phyloP scores from a whole-genome alignment of 1,284 basidiomycete species.

The Agaricales sp. region DNA sequence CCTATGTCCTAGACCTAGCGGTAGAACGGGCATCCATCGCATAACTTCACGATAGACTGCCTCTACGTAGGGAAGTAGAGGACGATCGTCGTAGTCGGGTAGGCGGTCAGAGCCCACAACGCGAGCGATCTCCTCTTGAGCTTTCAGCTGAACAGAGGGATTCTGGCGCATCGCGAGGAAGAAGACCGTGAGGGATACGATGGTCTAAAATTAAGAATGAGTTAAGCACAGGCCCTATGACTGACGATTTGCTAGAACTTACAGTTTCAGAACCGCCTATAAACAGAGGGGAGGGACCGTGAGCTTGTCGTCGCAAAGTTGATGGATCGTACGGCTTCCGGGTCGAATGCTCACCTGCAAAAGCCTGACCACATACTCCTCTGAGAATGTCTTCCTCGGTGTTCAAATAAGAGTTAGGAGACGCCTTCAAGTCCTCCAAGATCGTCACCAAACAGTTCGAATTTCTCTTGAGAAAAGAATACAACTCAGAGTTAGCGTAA shows the following conservation, averaged over 20 bases:
- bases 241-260: neutral
- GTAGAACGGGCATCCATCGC: conserved; percentile 16
- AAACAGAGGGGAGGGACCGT: neutral
- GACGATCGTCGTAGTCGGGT: conserved; percentile 18
- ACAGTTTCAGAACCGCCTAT: neutral
- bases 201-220: neutral
- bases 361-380: neutral
- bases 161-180: conserved; percentile 17
- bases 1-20: conserved; percentile 11
- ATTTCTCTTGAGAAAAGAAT: too few relatives aligned
- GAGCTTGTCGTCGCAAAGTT: too few relatives aligned
- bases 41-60: conserved; percentile 16
- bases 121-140: conserved; percentile 15
- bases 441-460: neutral
- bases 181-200: conserved; percentile 6
- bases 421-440: neutral
- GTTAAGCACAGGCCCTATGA: neutral
- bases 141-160: conserved; percentile 14
- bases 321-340: neutral
- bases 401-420: neutral
- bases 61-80: conserved; percentile 14
- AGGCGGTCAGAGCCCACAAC: conserved; percentile 16
- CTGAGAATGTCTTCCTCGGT: neutral
- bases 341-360: neutral
- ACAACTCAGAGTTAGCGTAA: too few relatives aligned